Percentiles rank a stretch among this genome's conserved stretches.
These are phyloP conservation scores for Cutaneotrichosporon arboriforme DNA, from an alignment of 1,284 basidiomycete genomes.

Conservation along the genomic window DNA sequence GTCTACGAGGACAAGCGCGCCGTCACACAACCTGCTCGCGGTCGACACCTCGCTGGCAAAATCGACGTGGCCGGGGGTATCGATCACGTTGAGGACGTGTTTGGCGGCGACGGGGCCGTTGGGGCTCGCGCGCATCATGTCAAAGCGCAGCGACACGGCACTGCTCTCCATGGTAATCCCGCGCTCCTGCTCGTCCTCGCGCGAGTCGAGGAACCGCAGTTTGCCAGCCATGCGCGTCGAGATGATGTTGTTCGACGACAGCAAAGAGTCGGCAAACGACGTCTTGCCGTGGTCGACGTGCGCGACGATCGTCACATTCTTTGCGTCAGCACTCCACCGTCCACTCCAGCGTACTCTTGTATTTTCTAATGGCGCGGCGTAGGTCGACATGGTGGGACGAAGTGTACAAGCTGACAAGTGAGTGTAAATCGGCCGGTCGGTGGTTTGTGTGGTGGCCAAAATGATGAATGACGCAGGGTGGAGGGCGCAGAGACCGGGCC, in stretches of 20 bases:
- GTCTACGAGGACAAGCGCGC: slow-evolving; percentile 93
- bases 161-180: slow-evolving; percentile 99
- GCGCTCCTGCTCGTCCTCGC: slow-evolving; percentile 95
- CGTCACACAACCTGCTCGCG: slow-evolving; percentile 88
- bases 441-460: neutral
- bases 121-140: slow-evolving; percentile 56
- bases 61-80: slow-evolving; percentile 98
- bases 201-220: slow-evolving; percentile 88
- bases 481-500: neutral
- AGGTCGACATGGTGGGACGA: slow-evolving; percentile 5
- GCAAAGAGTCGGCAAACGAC: slow-evolving; percentile 87
- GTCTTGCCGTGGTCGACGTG: slow-evolving; percentile 74
- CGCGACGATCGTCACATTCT: slow-evolving; percentile 49
- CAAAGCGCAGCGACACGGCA: slow-evolving; percentile 78
- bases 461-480: slow-evolving; percentile 2
- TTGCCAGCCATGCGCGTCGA: slow-evolving; percentile 92
- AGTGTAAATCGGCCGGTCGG: neutral
- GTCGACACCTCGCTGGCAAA: slow-evolving; percentile 96
- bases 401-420: neutral
- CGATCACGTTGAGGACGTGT: slow-evolving; percentile 73
- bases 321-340: neutral
- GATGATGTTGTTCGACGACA: slow-evolving; percentile 98
- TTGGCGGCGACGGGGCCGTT: slow-evolving; percentile 38
- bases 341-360: slow-evolving; percentile 32
- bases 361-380: slow-evolving; percentile 44